Evolutionary conservation across 1,284 basidiomycete genomes (phyloP).

Genomic region (Ustilago bromivora): DNA sequence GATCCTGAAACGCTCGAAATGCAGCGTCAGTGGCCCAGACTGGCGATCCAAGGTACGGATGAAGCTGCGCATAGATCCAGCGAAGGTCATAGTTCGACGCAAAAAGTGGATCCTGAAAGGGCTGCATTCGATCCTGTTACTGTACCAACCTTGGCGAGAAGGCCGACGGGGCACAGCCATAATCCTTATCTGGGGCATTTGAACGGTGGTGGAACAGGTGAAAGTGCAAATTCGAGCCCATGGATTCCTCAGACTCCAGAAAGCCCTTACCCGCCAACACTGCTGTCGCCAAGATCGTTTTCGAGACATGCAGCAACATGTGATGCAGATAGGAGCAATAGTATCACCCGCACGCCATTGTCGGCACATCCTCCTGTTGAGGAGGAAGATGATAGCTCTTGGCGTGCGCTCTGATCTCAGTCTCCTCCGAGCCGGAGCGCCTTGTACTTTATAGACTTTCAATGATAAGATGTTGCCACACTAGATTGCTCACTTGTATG

Average conservation of each 20-base stretch:
- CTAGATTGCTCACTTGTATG: background rate
- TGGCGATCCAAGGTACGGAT: slow-evolving; percentile 11
- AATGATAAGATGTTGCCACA: background rate
- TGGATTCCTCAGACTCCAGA: slow-evolving; percentile 43
- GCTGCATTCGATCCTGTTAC: slow-evolving; percentile 9
- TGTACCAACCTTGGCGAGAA: slow-evolving; percentile 11
- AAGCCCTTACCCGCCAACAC: slow-evolving; percentile 19
- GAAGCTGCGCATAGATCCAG: slow-evolving; percentile 6
- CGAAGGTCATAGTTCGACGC: slow-evolving; percentile 13
- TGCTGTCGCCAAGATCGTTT: slow-evolving; percentile 25
- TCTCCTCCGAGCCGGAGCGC: background rate
- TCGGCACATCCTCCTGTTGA: background rate
- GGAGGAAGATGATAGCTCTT: slow-evolving; percentile 17
- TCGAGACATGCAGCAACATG: slow-evolving; percentile 1
- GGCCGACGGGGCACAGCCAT: background rate
- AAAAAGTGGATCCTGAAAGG: slow-evolving; percentile 15
- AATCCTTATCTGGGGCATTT: slow-evolving; percentile 6
- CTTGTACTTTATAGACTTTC: slow-evolving; percentile 5
- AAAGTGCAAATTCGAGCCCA: slow-evolving; percentile 7
- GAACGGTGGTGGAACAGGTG: background rate
- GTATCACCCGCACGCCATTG: background rate
- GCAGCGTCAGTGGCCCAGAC: slow-evolving; percentile 28
- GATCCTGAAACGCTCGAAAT: slow-evolving; percentile 38
- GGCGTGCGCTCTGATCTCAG: background rate
- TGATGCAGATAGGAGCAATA: slow-evolving; percentile 1